Conservation (phyloP, 768 basidiomycete species). For the Panaeolus cyanescens region DNA sequence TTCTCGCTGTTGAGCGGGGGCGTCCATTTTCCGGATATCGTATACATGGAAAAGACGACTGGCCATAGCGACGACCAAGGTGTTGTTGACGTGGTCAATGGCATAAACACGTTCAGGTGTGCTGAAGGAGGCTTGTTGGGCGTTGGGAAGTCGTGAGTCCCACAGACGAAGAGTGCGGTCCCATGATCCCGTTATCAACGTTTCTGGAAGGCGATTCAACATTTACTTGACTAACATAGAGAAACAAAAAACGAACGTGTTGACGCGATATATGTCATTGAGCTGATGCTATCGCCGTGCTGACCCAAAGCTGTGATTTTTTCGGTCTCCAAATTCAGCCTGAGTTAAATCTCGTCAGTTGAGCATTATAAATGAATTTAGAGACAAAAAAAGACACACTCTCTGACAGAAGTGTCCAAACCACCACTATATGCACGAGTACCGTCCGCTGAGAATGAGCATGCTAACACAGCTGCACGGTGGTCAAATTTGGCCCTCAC, state of each 20-base stretch:
- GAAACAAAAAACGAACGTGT: conserved; percentile 48
- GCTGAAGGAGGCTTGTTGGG: conserved; percentile 59
- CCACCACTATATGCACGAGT: conserved; percentile 82
- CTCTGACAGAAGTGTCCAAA: conserved; percentile 80
- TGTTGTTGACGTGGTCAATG: conserved; percentile 76
- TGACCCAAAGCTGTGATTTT: conserved; percentile 75
- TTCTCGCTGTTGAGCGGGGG: conserved; percentile 79
- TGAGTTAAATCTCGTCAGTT: conserved; percentile 31
- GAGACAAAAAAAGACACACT: conserved; percentile 49
- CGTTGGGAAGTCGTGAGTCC: conserved; percentile 68
- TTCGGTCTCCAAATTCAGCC: conserved; percentile 77
- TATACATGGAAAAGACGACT: conserved; percentile 89
- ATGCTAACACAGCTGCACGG: conserved; percentile 83
- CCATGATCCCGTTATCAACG: conserved; percentile 88
- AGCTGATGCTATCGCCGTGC: conserved; percentile 82
- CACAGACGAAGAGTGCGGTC: conserved; percentile 87
- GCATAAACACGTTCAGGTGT: conserved; percentile 89
- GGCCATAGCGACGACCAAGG: conserved; percentile 91
- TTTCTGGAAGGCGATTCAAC: conserved; percentile 41
- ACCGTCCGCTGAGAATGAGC: conserved; percentile 67
- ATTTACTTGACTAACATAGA: background rate
- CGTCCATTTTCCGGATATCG: conserved; percentile 77
- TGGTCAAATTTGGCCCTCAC: conserved; percentile 83
- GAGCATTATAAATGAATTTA: too few species aligned
- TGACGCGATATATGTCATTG: conserved; percentile 70